Base-by-base conservation (phyloP, 805 yeast species). In the Diddensiella caesifluorescens region DNA sequence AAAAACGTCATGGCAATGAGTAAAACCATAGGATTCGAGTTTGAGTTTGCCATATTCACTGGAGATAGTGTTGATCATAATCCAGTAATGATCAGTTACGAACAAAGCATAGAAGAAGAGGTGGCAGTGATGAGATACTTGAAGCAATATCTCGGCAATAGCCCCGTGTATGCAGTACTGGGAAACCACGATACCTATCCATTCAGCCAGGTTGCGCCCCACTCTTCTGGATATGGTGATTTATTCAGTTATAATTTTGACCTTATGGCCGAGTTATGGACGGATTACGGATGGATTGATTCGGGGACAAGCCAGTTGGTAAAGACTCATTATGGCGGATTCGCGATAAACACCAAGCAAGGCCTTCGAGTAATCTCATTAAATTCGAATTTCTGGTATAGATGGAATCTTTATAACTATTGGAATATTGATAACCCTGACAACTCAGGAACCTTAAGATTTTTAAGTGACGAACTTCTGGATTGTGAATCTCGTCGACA, bases 121-220 rank as follows among this genome's bases (percentile, higher is more conserved):
- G 68, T 67, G 41, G 56, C 59, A 18, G 59, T 73, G 1, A 68
- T 77, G 59, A 62, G 71, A 48, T 71, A 79, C 45, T 66, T 80
- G 68, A 80, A 80, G 51, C 53, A 48, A 41, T 62, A 60, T 41
- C 67, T 80, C 44, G 63, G 69, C 15, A 65, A 73, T 39, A 58
- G 76, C 22, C 81, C 85, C 5, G 73, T 81, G 4, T 79, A 64
- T 55, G 71, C 85, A 7, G 76, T 75, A 18, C 62, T 81, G 52
- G 88, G 88, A 21, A 80, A 79, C 57, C 87, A 82, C 60, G 88
- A 81, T 54, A 74, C 79, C 22, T 81, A 72, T 67, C 88, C 89
- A 13, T 77, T 79, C 51, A 83, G 81, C 27, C 85, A 80, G 57
- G 60, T 79, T 44, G 82, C 85, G 2, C 82, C 79, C 44, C 55